These are phyloP conservation scores for Pseudoneurospora amorphoporcata DNA, from an alignment of 495 filamentous ascomycete genomes.

Conservation along the genomic window DNA sequence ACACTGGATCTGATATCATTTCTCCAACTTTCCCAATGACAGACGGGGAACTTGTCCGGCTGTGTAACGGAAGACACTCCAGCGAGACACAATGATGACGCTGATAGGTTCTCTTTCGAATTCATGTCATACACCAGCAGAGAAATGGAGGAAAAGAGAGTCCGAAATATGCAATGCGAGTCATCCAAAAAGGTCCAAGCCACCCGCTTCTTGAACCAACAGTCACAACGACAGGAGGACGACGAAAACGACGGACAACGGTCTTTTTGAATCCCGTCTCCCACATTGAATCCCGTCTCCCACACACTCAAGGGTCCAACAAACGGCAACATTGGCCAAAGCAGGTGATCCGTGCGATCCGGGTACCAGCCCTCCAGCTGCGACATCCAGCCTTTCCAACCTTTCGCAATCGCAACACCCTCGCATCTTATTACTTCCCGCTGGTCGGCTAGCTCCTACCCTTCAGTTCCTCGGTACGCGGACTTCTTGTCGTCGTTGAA, in stretches of 20 bases:
- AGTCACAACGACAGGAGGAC: background rate
- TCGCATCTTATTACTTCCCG: background rate
- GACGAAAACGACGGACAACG: background rate
- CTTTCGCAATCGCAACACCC: background rate
- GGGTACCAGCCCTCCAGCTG: background rate
- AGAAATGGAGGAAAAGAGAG: background rate
- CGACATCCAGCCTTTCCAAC: background rate
- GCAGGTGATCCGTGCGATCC: background rate
- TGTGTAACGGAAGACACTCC: background rate
- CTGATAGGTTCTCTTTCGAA: background rate
- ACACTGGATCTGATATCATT: background rate
- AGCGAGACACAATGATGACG: background rate
- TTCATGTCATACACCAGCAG: background rate
- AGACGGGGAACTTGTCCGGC: background rate
- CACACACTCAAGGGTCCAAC: background rate
- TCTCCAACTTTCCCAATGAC: background rate
- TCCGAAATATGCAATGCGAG: background rate
- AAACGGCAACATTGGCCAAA: background rate
- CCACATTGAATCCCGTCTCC: too few species aligned
- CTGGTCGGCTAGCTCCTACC: background rate
- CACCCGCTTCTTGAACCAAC: background rate
- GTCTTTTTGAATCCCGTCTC: background rate
- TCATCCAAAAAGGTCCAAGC: background rate
- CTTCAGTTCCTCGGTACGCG: background rate
- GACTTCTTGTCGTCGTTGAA: background rate